A percentile compares a stretch with the other conserved stretches of the same genome.
Evolutionary conservation across 2,329 filamentous ascomycete species (phyloP).

Genomic region (Samsoniella hepiali): DNA sequence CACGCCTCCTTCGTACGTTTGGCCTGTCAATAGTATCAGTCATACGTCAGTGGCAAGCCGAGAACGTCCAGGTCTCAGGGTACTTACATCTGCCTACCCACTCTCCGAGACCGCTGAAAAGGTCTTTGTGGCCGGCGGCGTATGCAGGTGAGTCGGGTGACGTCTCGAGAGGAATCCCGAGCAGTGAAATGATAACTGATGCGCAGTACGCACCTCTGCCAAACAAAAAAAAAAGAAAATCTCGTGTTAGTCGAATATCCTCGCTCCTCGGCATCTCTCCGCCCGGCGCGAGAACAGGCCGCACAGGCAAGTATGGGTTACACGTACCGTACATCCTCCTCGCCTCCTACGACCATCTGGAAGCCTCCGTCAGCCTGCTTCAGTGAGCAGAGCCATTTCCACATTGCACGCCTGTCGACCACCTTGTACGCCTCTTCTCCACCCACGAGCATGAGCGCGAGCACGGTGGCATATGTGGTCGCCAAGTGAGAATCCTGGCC

Average conservation of each 20-base stretch:
- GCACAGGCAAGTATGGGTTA: not conserved
- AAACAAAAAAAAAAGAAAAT: constrained; percentile 22
- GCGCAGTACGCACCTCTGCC: constrained; percentile 86
- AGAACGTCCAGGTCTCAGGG: constrained; percentile 5
- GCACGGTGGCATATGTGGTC: constrained; percentile 78
- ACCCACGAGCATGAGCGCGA: constrained; percentile 76
- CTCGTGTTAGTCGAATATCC: constrained; percentile 12
- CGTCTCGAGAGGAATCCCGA: constrained; percentile 78
- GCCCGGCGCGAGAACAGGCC: not conserved
- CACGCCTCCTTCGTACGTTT: constrained; percentile 94
- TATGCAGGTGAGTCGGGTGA: constrained; percentile 68
- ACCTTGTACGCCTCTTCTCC: constrained; percentile 69
- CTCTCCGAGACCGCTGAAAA: constrained; percentile 71
- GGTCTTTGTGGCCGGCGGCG: constrained; percentile 56
- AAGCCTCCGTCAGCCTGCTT: constrained; percentile 92
- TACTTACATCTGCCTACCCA: constrained; percentile 77
- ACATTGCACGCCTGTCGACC: constrained; percentile 80
- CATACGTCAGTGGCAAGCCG: not conserved
- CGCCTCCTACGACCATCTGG: constrained; percentile 77
- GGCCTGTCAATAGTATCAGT: constrained; percentile 50
- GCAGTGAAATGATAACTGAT: constrained; percentile 75
- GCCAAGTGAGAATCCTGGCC: constrained; percentile 88
- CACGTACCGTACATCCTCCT: constrained; percentile 82
- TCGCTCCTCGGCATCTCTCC: constrained; percentile 8
- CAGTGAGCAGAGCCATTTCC: constrained; percentile 82